Evolutionary conservation across 345 rosid species (phyloP), one percentile per base, ranked within the genome.

Genomic region (rapeseed (Brassica napus)): DNA sequence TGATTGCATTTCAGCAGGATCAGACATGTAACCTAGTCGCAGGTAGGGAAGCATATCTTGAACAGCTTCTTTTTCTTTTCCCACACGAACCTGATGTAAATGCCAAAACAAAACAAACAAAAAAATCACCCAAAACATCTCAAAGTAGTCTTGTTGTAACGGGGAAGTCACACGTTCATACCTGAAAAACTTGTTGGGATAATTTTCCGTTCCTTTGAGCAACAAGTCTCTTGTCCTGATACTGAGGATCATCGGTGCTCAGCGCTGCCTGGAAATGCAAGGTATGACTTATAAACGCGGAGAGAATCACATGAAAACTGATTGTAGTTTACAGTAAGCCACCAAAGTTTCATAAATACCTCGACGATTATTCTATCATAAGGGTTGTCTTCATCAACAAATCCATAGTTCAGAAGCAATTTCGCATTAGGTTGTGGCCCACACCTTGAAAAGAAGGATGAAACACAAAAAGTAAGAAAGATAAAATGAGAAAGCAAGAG

Each of bases 371-470:
- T 82, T 32, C 95, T 89, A 69, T 94, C 97, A 55, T 91, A 89
- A 69, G 89, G 79, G 86, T 92, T 95, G 79, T 92, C 97, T 82
- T 92, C 93, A 80, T 94, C 98, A 80, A 92, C 90, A 71, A 94
- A 92, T 59, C 97, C 98, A 60, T 94, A 94, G 83, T 94, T 94
- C 76, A 94, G 82, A 83, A 94, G 98, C 91, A 94, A 71, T 73
- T 86, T 94, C 23, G 97, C 85, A 81, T 94, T 94, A 68, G 98
- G 95, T 71, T 94, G 97, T 42, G 98, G 98, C 58, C 98, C 98
- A 88, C 98, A 94, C 98, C 98, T 94, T 61, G 69, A 75, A 79
- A 66, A 42, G 70, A 4, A 79, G 65, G 49, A 76, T 16, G 6
- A 34, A 75, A 60, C 8, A 7, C 21, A 44, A 35, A 35, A 68